Base-by-base conservation (phyloP, 257 asterid genomes). In the Primulina huaijiensis region DNA sequence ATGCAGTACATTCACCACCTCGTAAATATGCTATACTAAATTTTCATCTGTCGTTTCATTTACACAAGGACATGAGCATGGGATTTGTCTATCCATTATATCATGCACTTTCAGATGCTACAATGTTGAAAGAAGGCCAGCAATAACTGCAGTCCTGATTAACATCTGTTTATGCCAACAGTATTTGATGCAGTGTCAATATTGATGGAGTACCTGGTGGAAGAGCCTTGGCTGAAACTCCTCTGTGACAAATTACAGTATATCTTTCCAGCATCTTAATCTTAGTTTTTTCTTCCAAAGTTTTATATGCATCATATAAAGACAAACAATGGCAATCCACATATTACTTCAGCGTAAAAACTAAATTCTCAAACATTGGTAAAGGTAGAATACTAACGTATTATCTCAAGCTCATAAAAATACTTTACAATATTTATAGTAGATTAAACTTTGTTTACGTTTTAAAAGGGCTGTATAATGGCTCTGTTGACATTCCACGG, bases 161-260 rank as follows among this genome's bases (percentile, higher is more conserved):
- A 68, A 11, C 63, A 61, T 66, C 19, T 73, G 70, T 79, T 71
- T 70, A 25, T 74, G 74, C 66, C 60, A 50, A 35, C 87, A 93
- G 96, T 87, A 70, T 59, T 68, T 61, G 99, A 88, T 70, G 88
- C 94, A 2, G 90, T 85, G 56, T 86, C 92, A 34, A 82, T 93
- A 69, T 70, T 90, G 77, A 96, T 96, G 31, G 97, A 90, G 72
- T 93, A 93, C 89, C 53, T 93, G 85, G 90, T 83, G 80, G 97
- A 89, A 46, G 96, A 89, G 65, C 93, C 95, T 34, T 93, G 97
- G 96, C 70, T 86, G 86, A 86, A 85, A 77, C 87, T 86, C 77
- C 79, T 93, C 23, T 87, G 96, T 80, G 29, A 78, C 83, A 81
- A 84, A 74, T 78, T 88, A 67, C 86, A 90, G 98, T 90, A 89